A percentile compares a stretch with the other conserved stretches of the same genome.
Conservation (phyloP, 495 filamentous ascomycete genomes). For the Pyrenopolyporus hunteri region DNA sequence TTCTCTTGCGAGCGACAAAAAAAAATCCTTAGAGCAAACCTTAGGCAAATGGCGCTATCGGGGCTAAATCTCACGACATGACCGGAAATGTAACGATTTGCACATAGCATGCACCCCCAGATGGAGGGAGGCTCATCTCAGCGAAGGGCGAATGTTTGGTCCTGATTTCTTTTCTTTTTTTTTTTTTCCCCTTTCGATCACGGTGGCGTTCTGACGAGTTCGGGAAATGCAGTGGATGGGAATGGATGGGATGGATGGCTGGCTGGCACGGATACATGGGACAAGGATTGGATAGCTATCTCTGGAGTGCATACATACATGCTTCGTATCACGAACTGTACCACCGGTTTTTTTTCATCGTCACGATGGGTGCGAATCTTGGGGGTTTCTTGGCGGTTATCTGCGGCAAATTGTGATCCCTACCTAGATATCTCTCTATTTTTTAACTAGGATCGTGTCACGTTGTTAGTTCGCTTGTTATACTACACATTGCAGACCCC, state of each 20-base stretch:
- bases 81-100: slow-evolving; percentile 24
- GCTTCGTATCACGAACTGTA: slow-evolving; percentile 1
- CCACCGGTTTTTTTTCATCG: background rate
- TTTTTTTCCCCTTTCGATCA: background rate
- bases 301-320: slow-evolving; percentile 7
- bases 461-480: slow-evolving; percentile 9
- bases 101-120: slow-evolving; percentile 26
- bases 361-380: slow-evolving; percentile 12
- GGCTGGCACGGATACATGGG: no score
- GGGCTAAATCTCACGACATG: slow-evolving; percentile 29
- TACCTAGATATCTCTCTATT: slow-evolving; percentile 1
- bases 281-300: slow-evolving; percentile 18
- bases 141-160: background rate
- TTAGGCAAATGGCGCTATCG: slow-evolving; percentile 10
- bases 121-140: slow-evolving; percentile 15
- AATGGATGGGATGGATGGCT: background rate
- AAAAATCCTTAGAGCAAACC: slow-evolving; percentile 14
- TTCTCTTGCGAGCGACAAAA: background rate
- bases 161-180: background rate
- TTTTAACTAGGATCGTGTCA: background rate
- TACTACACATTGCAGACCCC: slow-evolving; percentile 3
- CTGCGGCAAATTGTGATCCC: slow-evolving; percentile 33
- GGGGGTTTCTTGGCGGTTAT: slow-evolving; percentile 30
- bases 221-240: slow-evolving; percentile 7
- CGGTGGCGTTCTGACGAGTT: slow-evolving; percentile 19